These are phyloP conservation scores for Solanum lycopersicoides DNA, from an alignment of 257 asterid genomes.

Conservation along the genomic window DNA sequence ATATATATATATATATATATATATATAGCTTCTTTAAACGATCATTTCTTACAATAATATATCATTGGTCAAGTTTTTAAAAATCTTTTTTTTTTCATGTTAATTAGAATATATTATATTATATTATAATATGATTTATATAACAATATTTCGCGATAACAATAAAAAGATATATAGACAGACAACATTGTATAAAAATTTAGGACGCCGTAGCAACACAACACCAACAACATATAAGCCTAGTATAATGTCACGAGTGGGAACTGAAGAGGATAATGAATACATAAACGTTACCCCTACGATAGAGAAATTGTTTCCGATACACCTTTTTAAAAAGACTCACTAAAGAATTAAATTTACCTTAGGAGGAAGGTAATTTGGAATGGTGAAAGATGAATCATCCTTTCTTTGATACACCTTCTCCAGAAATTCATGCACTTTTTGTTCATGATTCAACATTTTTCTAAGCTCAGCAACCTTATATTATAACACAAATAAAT, in stretches of 20 bases:
- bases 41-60: not conserved
- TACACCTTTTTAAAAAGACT: not conserved
- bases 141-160: not conserved
- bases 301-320: rapidly evolving
- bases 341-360: not conserved
- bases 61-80: too few relatives aligned
- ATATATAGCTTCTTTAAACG: not conserved
- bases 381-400: conserved; percentile 20
- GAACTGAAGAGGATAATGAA: rapidly evolving
- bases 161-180: not conserved
- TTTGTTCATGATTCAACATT: conserved; percentile 70
- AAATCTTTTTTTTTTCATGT: too few relatives aligned
- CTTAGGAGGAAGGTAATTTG: not conserved
- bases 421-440: conserved; percentile 55
- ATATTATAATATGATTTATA: not conserved
- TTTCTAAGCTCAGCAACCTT: conserved; percentile 58
- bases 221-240: not conserved
- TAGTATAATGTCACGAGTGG: not conserved
- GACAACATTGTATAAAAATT: not conserved
- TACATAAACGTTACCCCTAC: rapidly evolving
- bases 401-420: conserved; percentile 33
- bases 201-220: not conserved
- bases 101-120: not conserved
- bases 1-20: too few relatives aligned
- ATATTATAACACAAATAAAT: not conserved